These are phyloP conservation scores for Exophiala viscosa DNA, from an alignment of 2,329 filamentous ascomycete species.

Conservation along the genomic window DNA sequence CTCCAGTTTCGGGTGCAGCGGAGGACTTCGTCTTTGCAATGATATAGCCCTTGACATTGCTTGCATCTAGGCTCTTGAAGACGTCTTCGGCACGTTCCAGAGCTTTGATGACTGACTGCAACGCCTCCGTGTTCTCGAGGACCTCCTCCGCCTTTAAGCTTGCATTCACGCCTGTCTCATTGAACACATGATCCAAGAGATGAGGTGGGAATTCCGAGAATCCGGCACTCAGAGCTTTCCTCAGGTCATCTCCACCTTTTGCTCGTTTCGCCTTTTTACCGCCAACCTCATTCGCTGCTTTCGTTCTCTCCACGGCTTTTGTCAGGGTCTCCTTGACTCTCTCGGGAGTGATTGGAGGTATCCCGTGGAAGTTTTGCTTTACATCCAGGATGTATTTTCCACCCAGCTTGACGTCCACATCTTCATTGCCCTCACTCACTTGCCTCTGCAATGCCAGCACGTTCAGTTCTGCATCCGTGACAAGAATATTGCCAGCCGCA, in stretches of 20 bases:
- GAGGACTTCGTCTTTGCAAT: conserved; percentile 62
- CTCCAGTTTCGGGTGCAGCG: conserved; percentile 32
- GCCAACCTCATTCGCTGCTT: conserved; percentile 28
- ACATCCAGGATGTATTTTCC: conserved; percentile 74
- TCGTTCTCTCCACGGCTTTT: conserved; percentile 51
- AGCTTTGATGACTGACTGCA: conserved; percentile 65
- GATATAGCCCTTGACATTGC: conserved; percentile 75
- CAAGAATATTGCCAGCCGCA: conserved; percentile 87
- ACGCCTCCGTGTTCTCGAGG: conserved; percentile 59
- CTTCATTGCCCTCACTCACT: conserved; percentile 75
- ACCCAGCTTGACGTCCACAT: conserved; percentile 76
- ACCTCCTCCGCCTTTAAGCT: conserved; percentile 65
- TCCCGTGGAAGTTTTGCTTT: conserved; percentile 75
- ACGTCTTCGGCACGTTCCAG: conserved; percentile 68
- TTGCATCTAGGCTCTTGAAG: conserved; percentile 64
- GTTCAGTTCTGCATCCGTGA: conserved; percentile 79
- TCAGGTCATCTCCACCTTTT: conserved; percentile 70
- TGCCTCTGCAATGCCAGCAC: conserved; percentile 77
- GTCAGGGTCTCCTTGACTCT: conserved; percentile 67
- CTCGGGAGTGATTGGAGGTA: conserved; percentile 71
- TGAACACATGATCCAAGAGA: conserved; percentile 80
- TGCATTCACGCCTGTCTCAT: conserved; percentile 65
- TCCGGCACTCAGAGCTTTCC: conserved; percentile 74
- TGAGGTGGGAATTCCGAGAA: conserved; percentile 88
- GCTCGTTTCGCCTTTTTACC: conserved; percentile 68